Percentiles rank a stretch among this genome's conserved stretches.
These are phyloP conservation scores for Microstegium vimineum DNA, from an alignment of 176 grass and related monocot genomes.

Conservation along the genomic window DNA sequence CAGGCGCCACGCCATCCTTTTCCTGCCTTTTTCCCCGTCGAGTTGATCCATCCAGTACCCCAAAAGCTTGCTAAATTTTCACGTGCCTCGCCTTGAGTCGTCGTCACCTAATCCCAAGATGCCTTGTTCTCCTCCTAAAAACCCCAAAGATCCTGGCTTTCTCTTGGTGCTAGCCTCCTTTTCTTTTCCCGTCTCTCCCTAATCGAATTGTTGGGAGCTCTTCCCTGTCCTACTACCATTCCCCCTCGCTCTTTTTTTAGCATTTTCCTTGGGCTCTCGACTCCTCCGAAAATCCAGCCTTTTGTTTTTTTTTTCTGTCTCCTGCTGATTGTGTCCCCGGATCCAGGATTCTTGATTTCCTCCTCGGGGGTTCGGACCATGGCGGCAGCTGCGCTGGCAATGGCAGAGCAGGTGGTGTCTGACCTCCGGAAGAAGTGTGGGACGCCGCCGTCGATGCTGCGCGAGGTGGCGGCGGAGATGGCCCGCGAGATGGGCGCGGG, in stretches of 20 bases:
- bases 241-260: not conserved
- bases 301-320: not conserved
- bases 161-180: not conserved
- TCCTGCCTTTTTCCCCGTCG: not conserved
- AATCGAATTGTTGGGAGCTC: not conserved
- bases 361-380: not conserved
- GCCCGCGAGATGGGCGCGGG: slow-evolving; percentile 68
- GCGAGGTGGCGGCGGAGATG: slow-evolving; percentile 56
- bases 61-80: slow-evolving; percentile 29
- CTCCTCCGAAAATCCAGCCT: not conserved
- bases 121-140: not conserved
- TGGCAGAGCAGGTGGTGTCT: slow-evolving; percentile 49
- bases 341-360: not conserved
- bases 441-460: slow-evolving; percentile 39
- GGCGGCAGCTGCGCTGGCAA: slow-evolving; percentile 7
- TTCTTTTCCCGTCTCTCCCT: not conserved
- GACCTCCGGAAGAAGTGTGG: slow-evolving; percentile 51
- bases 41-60: not conserved
- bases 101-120: not conserved
- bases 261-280: not conserved
- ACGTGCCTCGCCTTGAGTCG: slow-evolving; percentile 1
- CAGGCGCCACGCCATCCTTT: not conserved
- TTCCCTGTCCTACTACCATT: not conserved
- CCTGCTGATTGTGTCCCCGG: not conserved
- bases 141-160: not conserved